phyloP scores from a whole-genome alignment of 2,329 filamentous ascomycete species.

The Colletotrichum sp. region DNA sequence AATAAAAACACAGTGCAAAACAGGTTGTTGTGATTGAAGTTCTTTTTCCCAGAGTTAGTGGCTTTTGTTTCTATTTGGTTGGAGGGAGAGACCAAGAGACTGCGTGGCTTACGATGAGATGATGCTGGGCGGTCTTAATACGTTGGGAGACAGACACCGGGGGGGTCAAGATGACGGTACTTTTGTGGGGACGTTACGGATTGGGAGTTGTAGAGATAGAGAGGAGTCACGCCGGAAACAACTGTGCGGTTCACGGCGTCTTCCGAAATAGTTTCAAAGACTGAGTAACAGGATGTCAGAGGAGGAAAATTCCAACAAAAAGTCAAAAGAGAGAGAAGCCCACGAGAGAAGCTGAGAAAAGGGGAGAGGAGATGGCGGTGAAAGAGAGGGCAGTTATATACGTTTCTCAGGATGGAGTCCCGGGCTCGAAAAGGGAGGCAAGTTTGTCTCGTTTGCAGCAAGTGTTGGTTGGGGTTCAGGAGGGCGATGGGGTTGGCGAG shows the following conservation, averaged over 20 bases:
- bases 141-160: neutral
- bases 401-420: neutral
- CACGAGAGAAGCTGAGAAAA: neutral
- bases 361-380: conserved; percentile 1
- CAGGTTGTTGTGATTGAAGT: neutral
- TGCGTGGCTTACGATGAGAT: neutral
- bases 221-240: conserved; percentile 2
- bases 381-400: conserved; percentile 14
- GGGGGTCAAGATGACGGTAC: conserved; percentile 12
- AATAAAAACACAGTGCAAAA: neutral
- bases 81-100: neutral
- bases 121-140: neutral
- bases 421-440: conserved; percentile 11
- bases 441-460: conserved; percentile 12
- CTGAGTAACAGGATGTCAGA: neutral
- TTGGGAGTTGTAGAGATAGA: neutral
- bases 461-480: conserved; percentile 5
- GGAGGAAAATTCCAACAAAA: neutral
- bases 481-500: neutral
- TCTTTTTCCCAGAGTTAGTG: neutral
- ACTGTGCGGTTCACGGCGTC: neutral
- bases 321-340: neutral
- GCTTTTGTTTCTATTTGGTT: neutral
- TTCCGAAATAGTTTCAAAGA: neutral
- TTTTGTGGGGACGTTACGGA: conserved; percentile 12